phyloP scores from a whole-genome alignment of 106 monocot genomes.

The Platanthera guangdongensis region DNA sequence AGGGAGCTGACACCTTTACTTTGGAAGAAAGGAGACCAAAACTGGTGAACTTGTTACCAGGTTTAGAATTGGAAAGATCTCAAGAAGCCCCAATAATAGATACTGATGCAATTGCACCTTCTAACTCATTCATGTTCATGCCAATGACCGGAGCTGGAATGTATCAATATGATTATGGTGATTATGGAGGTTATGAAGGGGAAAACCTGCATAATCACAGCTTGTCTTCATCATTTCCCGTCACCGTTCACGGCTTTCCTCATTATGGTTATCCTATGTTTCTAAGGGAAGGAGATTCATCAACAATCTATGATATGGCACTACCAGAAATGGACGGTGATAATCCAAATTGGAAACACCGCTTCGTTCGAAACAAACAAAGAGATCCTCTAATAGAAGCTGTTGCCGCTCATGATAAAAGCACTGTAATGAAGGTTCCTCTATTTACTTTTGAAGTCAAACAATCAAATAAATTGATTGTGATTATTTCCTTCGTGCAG shows the following conservation, averaged over 20 bases:
- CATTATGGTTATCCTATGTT: conserved; percentile 20
- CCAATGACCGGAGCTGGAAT: conserved; percentile 14
- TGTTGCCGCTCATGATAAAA: conserved; percentile 94
- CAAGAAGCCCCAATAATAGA: conserved; percentile 3
- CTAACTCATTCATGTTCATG: conserved; percentile 16
- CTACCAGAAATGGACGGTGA: conserved; percentile 27
- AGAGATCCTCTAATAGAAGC: conserved; percentile 92
- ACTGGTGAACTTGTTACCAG: conserved; percentile 16
- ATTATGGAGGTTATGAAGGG: conserved; percentile 29
- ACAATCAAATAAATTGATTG: not conserved
- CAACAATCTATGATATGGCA: conserved; percentile 24
- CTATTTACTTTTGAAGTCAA: not conserved
- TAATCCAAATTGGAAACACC: conserved; percentile 23
- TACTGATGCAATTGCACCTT: conserved; percentile 10
- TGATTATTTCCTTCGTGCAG: conserved; percentile 27
- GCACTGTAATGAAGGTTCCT: conserved; percentile 42
- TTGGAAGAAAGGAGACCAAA: conserved; percentile 14
- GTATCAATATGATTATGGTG: conserved; percentile 12
- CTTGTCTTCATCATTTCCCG: conserved; percentile 16
- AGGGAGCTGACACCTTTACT: not conserved
- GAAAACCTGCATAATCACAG: conserved; percentile 26
- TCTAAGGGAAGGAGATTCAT: conserved; percentile 22
- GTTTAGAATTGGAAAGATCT: conserved; percentile 27
- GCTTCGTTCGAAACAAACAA: conserved; percentile 69
- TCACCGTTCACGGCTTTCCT: conserved; percentile 16